A percentile compares a stretch with the other conserved stretches of the same genome.
phyloP scores from a whole-genome alignment of 805 yeast species.

The Candida ipomoeae region DNA sequence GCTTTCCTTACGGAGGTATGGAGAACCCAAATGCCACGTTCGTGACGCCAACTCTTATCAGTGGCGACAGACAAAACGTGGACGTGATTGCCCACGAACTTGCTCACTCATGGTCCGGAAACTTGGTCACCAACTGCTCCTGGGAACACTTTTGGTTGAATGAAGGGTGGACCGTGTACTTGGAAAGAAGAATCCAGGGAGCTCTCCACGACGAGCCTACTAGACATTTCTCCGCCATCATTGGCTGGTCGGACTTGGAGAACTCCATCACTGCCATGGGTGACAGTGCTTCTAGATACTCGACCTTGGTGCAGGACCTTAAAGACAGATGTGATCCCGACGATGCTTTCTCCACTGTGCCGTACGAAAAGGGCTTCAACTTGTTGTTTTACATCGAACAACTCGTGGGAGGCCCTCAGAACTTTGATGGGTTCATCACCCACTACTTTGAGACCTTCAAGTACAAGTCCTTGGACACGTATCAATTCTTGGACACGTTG shows the following conservation, averaged over 20 bases:
- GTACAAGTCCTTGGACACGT: conserved; percentile 72
- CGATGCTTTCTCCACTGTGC: conserved; percentile 82
- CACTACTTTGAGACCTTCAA: conserved; percentile 69
- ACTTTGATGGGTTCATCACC: conserved; percentile 76
- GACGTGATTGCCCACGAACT: conserved; percentile 91
- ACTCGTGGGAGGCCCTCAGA: conserved; percentile 56
- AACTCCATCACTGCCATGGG: conserved; percentile 67
- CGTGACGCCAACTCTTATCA: conserved; percentile 82
- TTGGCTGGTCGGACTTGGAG: conserved; percentile 83
- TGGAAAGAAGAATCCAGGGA: conserved; percentile 80
- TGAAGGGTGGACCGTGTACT: conserved; percentile 94
- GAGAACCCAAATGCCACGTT: conserved; percentile 90
- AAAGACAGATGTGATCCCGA: conserved; percentile 76
- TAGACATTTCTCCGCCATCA: conserved; percentile 77
- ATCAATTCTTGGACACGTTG: conserved; percentile 71
- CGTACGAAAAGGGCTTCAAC: conserved; percentile 88
- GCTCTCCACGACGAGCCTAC: conserved; percentile 71
- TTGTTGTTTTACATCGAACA: conserved; percentile 72
- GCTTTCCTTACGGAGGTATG: conserved; percentile 90
- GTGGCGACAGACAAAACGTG: conserved; percentile 81
- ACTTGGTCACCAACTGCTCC: conserved; percentile 81
- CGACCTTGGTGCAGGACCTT: conserved; percentile 67
- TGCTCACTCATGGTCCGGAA: conserved; percentile 92
- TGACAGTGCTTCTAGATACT: conserved; percentile 45
- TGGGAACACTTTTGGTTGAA: conserved; percentile 96